These are phyloP conservation scores for Scenedesmus sp. DNA, from an alignment of 163 green algal species.

Conservation along the genomic window DNA sequence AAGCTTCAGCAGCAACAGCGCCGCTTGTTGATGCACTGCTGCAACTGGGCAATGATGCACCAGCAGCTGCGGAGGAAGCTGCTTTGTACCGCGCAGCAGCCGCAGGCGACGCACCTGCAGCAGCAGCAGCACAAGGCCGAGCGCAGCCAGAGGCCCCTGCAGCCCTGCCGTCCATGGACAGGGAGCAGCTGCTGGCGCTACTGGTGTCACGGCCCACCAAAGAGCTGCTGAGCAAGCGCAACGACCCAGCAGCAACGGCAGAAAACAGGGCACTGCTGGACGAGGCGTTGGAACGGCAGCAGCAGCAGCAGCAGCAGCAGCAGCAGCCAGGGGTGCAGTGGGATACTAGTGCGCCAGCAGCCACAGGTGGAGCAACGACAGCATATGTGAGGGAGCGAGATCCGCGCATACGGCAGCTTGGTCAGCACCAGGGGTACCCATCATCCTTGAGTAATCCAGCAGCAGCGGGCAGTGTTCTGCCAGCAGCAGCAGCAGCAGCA, in stretches of 20 bases:
- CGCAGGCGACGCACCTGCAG: background rate
- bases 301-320: background rate
- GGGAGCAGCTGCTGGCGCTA: background rate
- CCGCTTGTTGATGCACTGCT: background rate
- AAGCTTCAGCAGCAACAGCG: background rate
- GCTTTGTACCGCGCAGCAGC: background rate
- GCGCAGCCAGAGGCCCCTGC: background rate
- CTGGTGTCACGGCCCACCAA: background rate
- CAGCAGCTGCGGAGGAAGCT: background rate
- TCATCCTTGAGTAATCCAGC: background rate
- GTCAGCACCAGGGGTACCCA: too few relatives aligned
- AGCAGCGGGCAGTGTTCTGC: background rate
- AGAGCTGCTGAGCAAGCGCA: background rate
- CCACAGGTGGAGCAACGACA: background rate
- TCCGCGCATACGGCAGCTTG: background rate
- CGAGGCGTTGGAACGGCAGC: background rate
- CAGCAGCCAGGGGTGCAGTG: background rate
- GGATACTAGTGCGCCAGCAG: background rate
- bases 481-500: background rate
- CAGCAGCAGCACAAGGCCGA: background rate
- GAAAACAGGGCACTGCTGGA: background rate
- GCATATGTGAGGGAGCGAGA: background rate
- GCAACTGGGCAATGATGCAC: background rate
- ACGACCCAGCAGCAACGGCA: background rate
- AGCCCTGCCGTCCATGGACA: background rate